A percentile compares a stretch with the other conserved stretches of the same genome.
Conservation (phyloP, 768 basidiomycete genomes). For the button mushroom (Agaricus bisporus) region DNA sequence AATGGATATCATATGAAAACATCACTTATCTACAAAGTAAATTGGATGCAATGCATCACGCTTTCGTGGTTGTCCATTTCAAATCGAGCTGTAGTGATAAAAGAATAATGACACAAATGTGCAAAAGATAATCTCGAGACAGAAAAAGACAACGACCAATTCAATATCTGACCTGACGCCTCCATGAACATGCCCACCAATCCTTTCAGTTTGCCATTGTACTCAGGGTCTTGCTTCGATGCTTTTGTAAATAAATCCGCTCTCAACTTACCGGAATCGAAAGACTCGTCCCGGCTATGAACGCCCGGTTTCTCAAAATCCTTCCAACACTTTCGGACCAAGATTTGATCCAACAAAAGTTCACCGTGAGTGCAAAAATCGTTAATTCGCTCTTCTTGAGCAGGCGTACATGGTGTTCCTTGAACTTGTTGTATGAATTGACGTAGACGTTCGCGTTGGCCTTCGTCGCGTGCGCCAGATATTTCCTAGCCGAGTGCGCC, state of each 20-base stretch:
- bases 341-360: background rate
- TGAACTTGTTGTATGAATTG: conserved; percentile 9
- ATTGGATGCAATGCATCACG: too few species aligned
- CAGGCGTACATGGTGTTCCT: background rate
- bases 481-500: conserved; percentile 1
- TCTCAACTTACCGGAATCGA: background rate
- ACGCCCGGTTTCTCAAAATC: background rate
- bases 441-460: background rate
- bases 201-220: background rate
- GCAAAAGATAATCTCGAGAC: too few species aligned
- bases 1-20: too few species aligned
- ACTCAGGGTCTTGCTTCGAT: background rate
- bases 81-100: too few species aligned
- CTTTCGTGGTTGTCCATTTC: too few species aligned
- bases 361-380: background rate
- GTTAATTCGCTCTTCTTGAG: background rate
- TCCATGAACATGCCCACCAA: background rate
- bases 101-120: too few species aligned
- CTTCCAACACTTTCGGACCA: background rate
- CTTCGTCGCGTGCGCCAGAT: background rate
- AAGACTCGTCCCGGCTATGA: background rate
- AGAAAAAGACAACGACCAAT: background rate
- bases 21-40: too few species aligned
- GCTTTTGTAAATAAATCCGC: background rate
- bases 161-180: background rate